Percentiles rank a stretch among this genome's conserved stretches.
These are phyloP conservation scores for Tuber indicum DNA, from an alignment of 495 filamentous ascomycete genomes.

Conservation along the genomic window DNA sequence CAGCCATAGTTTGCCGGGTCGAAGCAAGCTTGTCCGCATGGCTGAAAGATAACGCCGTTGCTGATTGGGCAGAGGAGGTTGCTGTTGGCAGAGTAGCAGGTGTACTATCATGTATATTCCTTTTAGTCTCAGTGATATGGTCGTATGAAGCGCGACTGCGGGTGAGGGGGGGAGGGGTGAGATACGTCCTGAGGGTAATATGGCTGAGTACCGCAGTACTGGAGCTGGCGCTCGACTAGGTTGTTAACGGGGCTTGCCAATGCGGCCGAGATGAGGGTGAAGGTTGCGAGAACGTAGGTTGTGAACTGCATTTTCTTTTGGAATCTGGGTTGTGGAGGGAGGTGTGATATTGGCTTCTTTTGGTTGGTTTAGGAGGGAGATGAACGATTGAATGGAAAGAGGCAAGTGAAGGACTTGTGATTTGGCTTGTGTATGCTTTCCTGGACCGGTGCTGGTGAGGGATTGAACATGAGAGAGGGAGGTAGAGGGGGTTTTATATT, in stretches of 20 bases:
- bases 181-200: slow-evolving; percentile 19
- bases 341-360: background rate
- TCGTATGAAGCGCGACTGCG: background rate
- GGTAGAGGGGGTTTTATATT: slow-evolving; percentile 2
- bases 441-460: background rate
- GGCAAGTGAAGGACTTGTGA: background rate
- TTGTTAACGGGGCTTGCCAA: slow-evolving; percentile 17
- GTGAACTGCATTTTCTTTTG: slow-evolving; percentile 29
- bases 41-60: slow-evolving; percentile 30
- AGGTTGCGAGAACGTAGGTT: slow-evolving; percentile 13
- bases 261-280: slow-evolving; percentile 16
- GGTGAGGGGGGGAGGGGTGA: background rate
- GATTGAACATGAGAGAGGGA: background rate
- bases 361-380: background rate
- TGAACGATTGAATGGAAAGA: background rate
- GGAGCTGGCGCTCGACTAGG: slow-evolving; percentile 12
- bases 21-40: slow-evolving; percentile 32
- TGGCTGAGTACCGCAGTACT: slow-evolving; percentile 23
- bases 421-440: background rate
- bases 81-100: slow-evolving; percentile 22
- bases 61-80: slow-evolving; percentile 36
- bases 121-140: background rate
- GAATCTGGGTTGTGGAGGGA: background rate
- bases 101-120: slow-evolving; percentile 26
- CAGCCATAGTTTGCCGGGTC: slow-evolving; percentile 35